Evolutionary conservation across 345 rosid genomes (phyloP).

Genomic region (Schrenkiella parvula): DNA sequence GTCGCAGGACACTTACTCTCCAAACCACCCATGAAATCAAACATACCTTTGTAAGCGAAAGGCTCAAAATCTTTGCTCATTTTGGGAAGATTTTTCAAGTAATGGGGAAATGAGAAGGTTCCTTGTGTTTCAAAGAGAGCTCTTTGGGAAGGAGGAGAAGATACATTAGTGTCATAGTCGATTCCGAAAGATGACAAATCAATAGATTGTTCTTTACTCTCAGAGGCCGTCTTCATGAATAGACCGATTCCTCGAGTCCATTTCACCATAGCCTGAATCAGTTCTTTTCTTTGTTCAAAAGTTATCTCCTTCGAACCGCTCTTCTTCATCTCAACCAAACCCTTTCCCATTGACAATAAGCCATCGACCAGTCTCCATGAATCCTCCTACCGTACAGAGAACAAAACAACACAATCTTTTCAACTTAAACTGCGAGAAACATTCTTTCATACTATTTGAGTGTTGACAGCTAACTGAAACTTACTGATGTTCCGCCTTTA

Average conservation of each 20-base stretch:
- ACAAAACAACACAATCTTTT: not conserved
- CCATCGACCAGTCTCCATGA: not conserved
- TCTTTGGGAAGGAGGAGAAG: not conserved
- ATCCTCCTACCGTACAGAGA: not conserved
- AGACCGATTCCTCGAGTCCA: conserved; percentile 2
- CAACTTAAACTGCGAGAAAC: not conserved
- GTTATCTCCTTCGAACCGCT: conserved; percentile 2
- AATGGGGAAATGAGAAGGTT: not conserved
- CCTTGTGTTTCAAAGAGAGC: conserved; percentile 9
- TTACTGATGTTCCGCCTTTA: conserved; percentile 6
- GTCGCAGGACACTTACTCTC: conserved; percentile 15
- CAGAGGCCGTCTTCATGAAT: conserved; percentile 4
- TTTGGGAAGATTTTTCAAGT: conserved; percentile 14
- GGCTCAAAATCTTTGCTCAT: conserved; percentile 11
- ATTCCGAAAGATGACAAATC: conserved; percentile 17
- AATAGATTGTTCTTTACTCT: conserved; percentile 13
- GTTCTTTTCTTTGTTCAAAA: conserved; percentile 7
- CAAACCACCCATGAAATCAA: not conserved
- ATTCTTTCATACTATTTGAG: not conserved
- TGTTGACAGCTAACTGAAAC: not conserved
- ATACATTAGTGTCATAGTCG: not conserved
- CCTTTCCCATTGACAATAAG: conserved; percentile 1
- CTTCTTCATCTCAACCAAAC: conserved; percentile 7
- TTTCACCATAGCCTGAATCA: not conserved
- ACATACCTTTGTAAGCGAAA: conserved; percentile 17